Conservation (phyloP, 305 asterid genomes). For the Solanum chacoense region DNA sequence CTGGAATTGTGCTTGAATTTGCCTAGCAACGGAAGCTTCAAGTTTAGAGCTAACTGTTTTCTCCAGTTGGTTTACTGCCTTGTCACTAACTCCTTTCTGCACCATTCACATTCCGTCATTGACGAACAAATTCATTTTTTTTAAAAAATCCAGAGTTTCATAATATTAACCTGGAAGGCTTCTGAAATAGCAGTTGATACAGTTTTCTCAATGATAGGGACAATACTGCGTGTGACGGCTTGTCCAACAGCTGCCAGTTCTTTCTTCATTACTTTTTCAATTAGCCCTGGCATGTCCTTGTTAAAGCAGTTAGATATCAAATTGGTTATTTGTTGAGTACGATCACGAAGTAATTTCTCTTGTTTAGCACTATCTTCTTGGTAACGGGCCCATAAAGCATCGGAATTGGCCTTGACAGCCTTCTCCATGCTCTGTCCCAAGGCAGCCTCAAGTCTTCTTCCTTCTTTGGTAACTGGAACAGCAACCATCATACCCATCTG, state of each 20-base stretch:
- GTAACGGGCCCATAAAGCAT: constrained; percentile 75
- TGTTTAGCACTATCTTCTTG: constrained; percentile 72
- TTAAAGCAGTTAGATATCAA: constrained; percentile 40
- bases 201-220: constrained; percentile 63
- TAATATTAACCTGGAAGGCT: constrained; percentile 60
- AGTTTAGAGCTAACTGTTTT: constrained; percentile 70
- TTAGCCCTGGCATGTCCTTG: constrained; percentile 62
- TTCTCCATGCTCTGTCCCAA: constrained; percentile 67
- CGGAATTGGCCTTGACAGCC: constrained; percentile 57
- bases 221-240: constrained; percentile 52
- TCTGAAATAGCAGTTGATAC: constrained; percentile 53
- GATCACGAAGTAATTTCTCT: constrained; percentile 67
- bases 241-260: constrained; percentile 57
- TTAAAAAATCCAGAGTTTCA: background rate
- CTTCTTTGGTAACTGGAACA: constrained; percentile 63
- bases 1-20: constrained; percentile 78
- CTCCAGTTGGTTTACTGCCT: constrained; percentile 73
- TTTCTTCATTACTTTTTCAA: constrained; percentile 66
- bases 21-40: constrained; percentile 69
- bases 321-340: constrained; percentile 44
- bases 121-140: constrained; percentile 1
- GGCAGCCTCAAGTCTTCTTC: constrained; percentile 72
- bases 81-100: constrained; percentile 92
- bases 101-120: constrained; percentile 15
- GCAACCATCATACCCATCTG: constrained; percentile 51